Evolutionary conservation across 1,284 basidiomycete genomes (phyloP), one percentile per base, ranked within the genome.

Genomic region (Sporisorium graminicola): DNA sequence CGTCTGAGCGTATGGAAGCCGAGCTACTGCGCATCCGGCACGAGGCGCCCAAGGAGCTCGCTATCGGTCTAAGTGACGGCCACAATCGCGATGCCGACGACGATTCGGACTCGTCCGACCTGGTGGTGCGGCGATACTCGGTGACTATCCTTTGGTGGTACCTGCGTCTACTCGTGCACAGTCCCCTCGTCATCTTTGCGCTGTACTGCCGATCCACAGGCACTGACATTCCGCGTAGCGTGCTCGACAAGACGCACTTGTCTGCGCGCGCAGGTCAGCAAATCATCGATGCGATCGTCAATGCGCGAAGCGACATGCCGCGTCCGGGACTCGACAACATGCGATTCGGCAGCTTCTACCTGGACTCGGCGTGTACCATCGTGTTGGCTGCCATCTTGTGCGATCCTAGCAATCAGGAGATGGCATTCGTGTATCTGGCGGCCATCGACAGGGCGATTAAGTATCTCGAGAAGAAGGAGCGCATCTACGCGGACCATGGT

Each of bases 131-230:
- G 6, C 65, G 74, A 14, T 76, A 76, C 49, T 61, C 65, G 20
- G 56, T 77, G 22, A 69, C 64, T 12, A 73, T 54, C 9, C 58
- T 77, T 14, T 77, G 74, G 74, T 73, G 74, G 74, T 70, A 77
- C 43, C 51, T 77, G 42, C 74, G 70, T 13, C 37, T 77, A 43
- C 65, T 77, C 24, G 63, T 77, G 14, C 61, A 77, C 50, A 65
- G 70, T 20, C 70, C 70, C 18, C 49, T 73, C 18, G 66, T 73
- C 42, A 73, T 77, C 53, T 73, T 77, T 62, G 74, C 74, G 35
- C 60, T 77, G 9, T 77, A 77, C 49, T 69, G 69, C 40, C 70
- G 74, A 16, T 73, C 74, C 14, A 65, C 59, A 5, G 70, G 63
- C 27, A 72, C 65, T 54, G 53, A 59, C 16, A 69, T 77, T 43